Conservation (phyloP, 164 flowering plant genomes). For the Magnolia officinalis region DNA sequence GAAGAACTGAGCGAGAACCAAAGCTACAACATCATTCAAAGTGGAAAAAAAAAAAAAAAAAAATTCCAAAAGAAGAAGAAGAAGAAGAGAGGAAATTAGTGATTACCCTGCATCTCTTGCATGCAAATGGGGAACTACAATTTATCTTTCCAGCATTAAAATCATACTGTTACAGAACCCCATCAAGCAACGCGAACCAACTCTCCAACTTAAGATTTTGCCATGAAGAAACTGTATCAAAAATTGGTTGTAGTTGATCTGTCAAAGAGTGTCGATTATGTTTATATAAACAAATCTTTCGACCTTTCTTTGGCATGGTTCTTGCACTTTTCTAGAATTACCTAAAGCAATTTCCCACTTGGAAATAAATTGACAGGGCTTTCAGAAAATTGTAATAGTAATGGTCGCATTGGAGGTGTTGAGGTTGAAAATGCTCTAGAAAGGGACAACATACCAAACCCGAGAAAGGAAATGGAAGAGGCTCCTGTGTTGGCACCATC, state of each 20-base stretch:
- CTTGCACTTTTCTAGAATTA: background rate
- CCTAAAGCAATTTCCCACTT: background rate
- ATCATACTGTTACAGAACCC: conserved; percentile 63
- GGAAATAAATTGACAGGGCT: conserved; percentile 7
- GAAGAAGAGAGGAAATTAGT: background rate
- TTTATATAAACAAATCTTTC: background rate
- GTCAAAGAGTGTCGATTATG: conserved; percentile 3
- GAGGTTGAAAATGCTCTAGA: conserved; percentile 16
- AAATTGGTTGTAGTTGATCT: conserved; percentile 39
- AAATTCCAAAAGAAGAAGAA: background rate
- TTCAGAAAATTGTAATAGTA: conserved; percentile 10
- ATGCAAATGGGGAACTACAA: background rate
- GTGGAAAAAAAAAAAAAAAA: too few species aligned
- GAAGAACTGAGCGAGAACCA: conserved; percentile 86
- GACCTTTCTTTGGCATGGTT: too few species aligned
- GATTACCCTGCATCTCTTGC: background rate
- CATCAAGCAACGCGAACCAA: conserved; percentile 84
- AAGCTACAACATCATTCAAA: conserved; percentile 42
- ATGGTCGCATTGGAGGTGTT: conserved; percentile 14
- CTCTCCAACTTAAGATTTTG: conserved; percentile 76
- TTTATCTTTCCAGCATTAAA: conserved; percentile 72
- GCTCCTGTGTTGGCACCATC: conserved; percentile 27
- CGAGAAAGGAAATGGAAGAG: conserved; percentile 15
- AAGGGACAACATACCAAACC: conserved; percentile 4
- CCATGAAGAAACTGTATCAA: conserved; percentile 48